These are phyloP conservation scores for Leccinum rimulosum DNA, from an alignment of 768 basidiomycete genomes.

Conservation along the genomic window DNA sequence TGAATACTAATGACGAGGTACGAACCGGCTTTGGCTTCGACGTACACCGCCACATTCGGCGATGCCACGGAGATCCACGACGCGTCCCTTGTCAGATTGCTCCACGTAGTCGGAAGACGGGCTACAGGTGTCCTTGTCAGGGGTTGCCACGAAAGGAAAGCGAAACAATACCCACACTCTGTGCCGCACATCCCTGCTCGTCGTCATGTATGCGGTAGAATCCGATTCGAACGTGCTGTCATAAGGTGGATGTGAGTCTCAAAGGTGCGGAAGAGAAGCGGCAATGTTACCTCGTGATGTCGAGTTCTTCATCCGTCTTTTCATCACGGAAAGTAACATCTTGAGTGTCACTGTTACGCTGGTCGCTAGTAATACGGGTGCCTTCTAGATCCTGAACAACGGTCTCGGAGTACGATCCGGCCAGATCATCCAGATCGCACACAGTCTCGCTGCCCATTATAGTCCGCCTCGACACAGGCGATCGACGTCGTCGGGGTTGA, in stretches of 20 bases:
- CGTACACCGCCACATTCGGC: slow-evolving; percentile 1
- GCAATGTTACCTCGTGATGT: not conserved
- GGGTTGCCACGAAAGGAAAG: not conserved
- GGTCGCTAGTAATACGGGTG: not conserved
- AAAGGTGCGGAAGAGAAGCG: not conserved
- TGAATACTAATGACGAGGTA: not conserved
- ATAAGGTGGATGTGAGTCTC: not conserved
- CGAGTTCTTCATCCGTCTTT: not conserved
- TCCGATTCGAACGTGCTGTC: slow-evolving; percentile 1
- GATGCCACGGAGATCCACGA: slow-evolving; percentile 5
- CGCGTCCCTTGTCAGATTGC: not conserved
- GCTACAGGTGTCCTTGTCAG: slow-evolving; percentile 1
- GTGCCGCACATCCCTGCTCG: not conserved
- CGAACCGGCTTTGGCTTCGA: slow-evolving; percentile 9
- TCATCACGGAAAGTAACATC: not conserved
- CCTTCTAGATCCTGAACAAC: not conserved
- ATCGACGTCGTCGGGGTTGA: not conserved
- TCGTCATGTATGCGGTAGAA: not conserved
- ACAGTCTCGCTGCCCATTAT: not conserved
- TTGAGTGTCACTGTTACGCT: not conserved
- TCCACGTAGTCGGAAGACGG: slow-evolving; percentile 8
- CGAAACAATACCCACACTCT: slow-evolving; percentile 2
- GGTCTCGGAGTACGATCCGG: not conserved
- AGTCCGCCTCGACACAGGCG: not conserved
- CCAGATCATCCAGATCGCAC: no score